phyloP scores from a whole-genome alignment of 306 rosid species.

The Crotalaria pallida region DNA sequence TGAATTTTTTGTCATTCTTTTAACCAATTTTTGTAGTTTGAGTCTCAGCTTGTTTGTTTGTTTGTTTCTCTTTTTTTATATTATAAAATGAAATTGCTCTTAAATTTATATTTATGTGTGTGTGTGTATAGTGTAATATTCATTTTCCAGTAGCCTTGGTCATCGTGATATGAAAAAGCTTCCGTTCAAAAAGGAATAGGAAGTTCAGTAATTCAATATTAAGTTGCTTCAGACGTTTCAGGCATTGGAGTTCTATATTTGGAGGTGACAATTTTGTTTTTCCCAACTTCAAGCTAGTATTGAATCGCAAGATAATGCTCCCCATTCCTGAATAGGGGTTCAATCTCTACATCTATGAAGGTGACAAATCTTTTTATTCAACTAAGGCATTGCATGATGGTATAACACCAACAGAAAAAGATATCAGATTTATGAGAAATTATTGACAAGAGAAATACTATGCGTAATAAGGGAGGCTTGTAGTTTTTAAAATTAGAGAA shows the following conservation, averaged over 20 bases:
- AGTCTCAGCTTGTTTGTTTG: constrained; percentile 13
- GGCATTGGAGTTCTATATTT: background rate
- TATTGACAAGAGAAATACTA: too few species aligned
- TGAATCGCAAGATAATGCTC: background rate
- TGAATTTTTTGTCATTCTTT: constrained; percentile 22
- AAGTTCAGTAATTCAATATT: background rate
- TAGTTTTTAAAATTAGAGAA: too few species aligned
- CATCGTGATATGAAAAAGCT: background rate
- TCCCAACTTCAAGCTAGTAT: background rate
- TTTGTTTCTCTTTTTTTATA: too few species aligned
- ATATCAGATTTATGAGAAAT: background rate
- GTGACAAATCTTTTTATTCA: background rate
- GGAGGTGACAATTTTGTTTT: background rate
- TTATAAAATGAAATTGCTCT: background rate
- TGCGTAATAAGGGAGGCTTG: too few species aligned
- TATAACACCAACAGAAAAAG: background rate
- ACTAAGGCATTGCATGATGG: background rate
- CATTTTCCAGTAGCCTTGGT: background rate
- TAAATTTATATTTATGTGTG: too few species aligned
- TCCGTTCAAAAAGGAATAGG: background rate
- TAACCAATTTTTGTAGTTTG: constrained; percentile 17
- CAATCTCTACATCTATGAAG: background rate
- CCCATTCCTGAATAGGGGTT: background rate
- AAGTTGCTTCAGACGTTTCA: background rate
- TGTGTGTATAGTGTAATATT: background rate